These are phyloP conservation scores for Thamnidium elegans DNA, from an alignment of 192 early-diverging fungal genomes.

Conservation along the genomic window DNA sequence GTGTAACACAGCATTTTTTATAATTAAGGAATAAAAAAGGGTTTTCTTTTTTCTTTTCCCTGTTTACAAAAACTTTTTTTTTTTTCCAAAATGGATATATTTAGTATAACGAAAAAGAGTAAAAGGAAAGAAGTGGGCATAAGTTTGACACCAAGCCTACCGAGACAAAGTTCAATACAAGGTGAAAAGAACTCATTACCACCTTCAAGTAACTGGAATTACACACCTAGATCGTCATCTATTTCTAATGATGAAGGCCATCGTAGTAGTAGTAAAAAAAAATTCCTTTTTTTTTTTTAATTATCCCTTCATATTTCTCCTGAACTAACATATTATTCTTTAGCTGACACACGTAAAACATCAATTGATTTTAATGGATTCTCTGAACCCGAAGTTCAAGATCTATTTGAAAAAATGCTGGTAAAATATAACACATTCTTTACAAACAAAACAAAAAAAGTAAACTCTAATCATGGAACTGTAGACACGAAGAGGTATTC, in stretches of 20 bases:
- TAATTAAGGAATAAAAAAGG: neutral
- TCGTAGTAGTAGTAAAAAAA: slow-evolving; percentile 4
- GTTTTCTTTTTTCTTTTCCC: neutral
- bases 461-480: neutral
- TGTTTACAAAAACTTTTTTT: slow-evolving; percentile 3
- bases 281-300: neutral
- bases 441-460: neutral
- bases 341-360: neutral
- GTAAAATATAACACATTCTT: slow-evolving; percentile 28
- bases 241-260: slow-evolving; percentile 15
- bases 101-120: slow-evolving; percentile 19
- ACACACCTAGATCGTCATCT: slow-evolving; percentile 14
- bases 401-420: slow-evolving; percentile 56
- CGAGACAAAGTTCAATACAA: neutral
- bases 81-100: slow-evolving; percentile 21
- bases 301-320: neutral
- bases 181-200: slow-evolving; percentile 5
- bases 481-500: slow-evolving; percentile 52
- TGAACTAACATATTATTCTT: neutral
- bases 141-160: neutral
- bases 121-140: slow-evolving; percentile 2
- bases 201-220: slow-evolving; percentile 10
- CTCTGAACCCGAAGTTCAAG: slow-evolving; percentile 50
- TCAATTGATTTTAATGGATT: slow-evolving; percentile 16
- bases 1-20: slow-evolving; percentile 1